Evolutionary conservation across 169 alveolate species (phyloP), one percentile per base, ranked within the genome.

Genomic region (Eimeria praecox): DNA sequence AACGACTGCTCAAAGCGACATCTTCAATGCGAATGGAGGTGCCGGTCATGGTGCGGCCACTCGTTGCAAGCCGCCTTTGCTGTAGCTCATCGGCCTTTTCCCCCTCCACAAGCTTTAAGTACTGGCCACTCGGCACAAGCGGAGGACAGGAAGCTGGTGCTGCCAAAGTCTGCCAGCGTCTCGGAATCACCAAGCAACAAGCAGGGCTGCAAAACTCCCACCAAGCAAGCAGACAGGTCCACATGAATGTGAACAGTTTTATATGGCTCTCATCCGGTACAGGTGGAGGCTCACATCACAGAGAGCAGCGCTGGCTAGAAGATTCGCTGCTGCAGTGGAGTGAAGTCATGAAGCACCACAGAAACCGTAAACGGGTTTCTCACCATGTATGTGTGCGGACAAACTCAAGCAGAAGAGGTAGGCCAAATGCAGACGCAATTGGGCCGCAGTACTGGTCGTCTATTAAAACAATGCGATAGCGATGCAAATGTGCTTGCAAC

Each of bases 151-250:
- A 54, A 0, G 59, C 78, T 10, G 92, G 92, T 20, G 92, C 38
- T 22, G 69, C 78, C 92, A 85, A 56, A 40, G 92, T 85, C 92
- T 85, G 92, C 92, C 92, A 85, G 92, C 92, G 92, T 35, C 80
- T 42, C 59, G 92, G 92, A 8, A 85, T 10, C 92, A 85, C 92
- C 52, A 3, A 56, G 54, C 92, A 85, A n/a, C 92, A 85, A 14
- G 64, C 92, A 52, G 92, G 78, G 78, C 92, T 85, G 92, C 92
- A 85, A 20, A 85, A 5, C n/a, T 27, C 71, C 62, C 90, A 44
- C 10, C 8, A 30, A 16, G 14, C 66, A 46, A 20, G 80, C 56
- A 42, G 20, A 59, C n/a, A 56, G 92, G 20, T 46, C 49, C 59
- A 38, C 59, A 38, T 22, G 59, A 18, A 35, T 75, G 35, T 9